Conservation (phyloP, 495 filamentous ascomycete species). For the Neurospora sp. region DNA sequence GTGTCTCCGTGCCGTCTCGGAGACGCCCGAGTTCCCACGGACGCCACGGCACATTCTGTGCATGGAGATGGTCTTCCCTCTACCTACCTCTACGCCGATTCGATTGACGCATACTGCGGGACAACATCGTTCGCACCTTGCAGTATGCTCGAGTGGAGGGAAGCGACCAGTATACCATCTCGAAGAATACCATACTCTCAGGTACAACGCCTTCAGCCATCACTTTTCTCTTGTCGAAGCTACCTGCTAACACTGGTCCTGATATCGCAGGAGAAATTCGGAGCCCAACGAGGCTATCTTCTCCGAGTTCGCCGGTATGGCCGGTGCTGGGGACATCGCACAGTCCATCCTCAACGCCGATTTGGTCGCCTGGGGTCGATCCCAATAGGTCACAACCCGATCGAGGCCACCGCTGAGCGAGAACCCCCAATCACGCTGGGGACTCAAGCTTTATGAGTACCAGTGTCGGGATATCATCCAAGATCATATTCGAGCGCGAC, state of each 20-base stretch:
- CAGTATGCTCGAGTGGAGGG: conserved; percentile 56
- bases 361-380: not conserved
- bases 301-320: not conserved
- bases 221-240: not conserved
- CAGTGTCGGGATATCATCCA: not conserved
- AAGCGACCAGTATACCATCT: conserved; percentile 24
- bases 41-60: no score
- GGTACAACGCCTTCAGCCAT: not conserved
- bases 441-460: not conserved
- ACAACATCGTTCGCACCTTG: conserved; percentile 54
- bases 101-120: conserved; percentile 9
- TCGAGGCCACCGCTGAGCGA: no score
- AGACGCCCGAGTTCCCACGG: conserved; percentile 27
- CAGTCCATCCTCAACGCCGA: not conserved
- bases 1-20: conserved; percentile 48
- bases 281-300: not conserved
- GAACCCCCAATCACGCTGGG: no score
- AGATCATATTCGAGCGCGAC: conserved; percentile 2
- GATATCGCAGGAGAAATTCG: not conserved
- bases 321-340: not conserved
- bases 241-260: not conserved
- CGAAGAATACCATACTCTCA: conserved; percentile 45
- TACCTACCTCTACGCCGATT: no score
- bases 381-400: no score
- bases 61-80: no score